phyloP scores from a whole-genome alignment of 805 yeast genomes.

The Myxozyma mucilagina region DNA sequence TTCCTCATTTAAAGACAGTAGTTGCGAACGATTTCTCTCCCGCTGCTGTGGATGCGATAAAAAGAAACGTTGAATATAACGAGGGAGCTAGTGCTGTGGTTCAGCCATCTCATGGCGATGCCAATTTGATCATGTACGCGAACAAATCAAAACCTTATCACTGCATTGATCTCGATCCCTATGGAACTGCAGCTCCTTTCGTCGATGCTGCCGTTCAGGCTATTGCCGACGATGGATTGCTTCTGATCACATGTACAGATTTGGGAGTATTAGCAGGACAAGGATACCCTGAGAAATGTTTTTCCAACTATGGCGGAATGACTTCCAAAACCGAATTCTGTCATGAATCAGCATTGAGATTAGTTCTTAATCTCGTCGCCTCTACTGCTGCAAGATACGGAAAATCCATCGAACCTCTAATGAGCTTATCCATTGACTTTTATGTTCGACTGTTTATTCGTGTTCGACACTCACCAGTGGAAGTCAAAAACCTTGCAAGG shows the following conservation, averaged over 20 bases:
- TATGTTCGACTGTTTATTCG: conserved; percentile 84
- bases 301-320: conserved; percentile 90
- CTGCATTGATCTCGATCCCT: conserved; percentile 92
- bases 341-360: conserved; percentile 89
- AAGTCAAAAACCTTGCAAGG: conserved; percentile 71
- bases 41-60: conserved; percentile 81
- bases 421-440: conserved; percentile 86
- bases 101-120: conserved; percentile 77
- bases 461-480: conserved; percentile 73
- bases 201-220: conserved; percentile 87
- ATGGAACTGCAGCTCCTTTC: conserved; percentile 96
- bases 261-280: conserved; percentile 93
- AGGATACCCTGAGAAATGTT: conserved; percentile 96
- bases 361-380: conserved; percentile 74
- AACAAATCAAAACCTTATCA: conserved; percentile 54
- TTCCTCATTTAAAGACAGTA: conserved; percentile 69
- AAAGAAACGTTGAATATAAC: conserved; percentile 69
- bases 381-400: conserved; percentile 88
- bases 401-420: conserved; percentile 79
- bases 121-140: conserved; percentile 74
- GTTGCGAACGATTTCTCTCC: conserved; percentile 88
- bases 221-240: conserved; percentile 78
- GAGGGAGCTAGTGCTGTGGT: conserved; percentile 63
- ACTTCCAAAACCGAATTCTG: conserved; percentile 78
- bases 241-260: conserved; percentile 94